Base-by-base conservation (phyloP, 2,329 filamentous ascomycete genomes). In the Cercospora janseana region DNA sequence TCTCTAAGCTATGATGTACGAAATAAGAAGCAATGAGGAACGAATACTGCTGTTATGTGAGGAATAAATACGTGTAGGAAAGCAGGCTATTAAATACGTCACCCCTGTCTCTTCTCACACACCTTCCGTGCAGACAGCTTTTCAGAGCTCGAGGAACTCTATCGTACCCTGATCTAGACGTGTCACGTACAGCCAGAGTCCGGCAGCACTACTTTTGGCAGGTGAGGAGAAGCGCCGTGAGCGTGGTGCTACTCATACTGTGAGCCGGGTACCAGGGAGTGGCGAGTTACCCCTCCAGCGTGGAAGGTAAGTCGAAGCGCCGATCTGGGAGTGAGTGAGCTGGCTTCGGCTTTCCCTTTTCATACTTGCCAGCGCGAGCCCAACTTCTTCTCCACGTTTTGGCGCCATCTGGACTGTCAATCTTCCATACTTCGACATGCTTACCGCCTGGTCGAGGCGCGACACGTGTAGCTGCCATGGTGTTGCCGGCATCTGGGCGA, bases 71-170 rank as follows among this genome's bases (percentile, higher is more conserved):
- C 21, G 35, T 49, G 43, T 49, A 49, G 12, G 10, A 15, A 49
- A 24, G 13, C 21, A 34, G 28, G 16, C 46, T 26, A 38, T 49
- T 49, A 59, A 51, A 43, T 55, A 57, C 54, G 56, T 57, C 54
- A 57, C 40, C 15, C 34, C 38, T 16, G 42, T 23, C 31, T 49
- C 41, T 29, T 51, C 47, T 40, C 49, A 34, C 42, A 26, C 40
- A 45, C 28, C 28, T 34, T 26, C 26, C 29, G 40, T 23, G 35
- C 8, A 40, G 32, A 27, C 23, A 35, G 34, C 46, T 35, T 4
- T 35, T 13, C 12, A 40, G 18, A 52, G 53, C 45, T 52, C 27
- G 23, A 21, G 46, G 37, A 56, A 57, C 48, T 54, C 51, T 54
- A 57, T 54, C 51, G 49, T 46, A 28, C 40, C 49, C 40, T 48